Evolutionary conservation across 1,139 yeast species (phyloP).

Genomic region (Geotrichum klebahnii): DNA sequence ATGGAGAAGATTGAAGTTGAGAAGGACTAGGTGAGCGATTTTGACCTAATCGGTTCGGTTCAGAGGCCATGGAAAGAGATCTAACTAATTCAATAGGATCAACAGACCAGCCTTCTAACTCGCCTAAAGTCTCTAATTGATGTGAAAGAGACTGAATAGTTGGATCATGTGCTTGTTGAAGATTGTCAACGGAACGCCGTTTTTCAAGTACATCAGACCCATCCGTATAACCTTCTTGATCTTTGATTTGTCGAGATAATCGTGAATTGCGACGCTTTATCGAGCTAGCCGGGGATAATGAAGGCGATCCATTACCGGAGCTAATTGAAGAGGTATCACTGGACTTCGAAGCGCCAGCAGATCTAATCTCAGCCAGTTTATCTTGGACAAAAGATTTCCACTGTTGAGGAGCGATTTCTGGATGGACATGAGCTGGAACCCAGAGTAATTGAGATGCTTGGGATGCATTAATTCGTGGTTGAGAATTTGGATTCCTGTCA

Average conservation of each 20-base stretch:
- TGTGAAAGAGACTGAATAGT: slow-evolving; percentile 32
- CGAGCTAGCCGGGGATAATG: slow-evolving; percentile 7
- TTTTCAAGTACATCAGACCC: slow-evolving; percentile 41
- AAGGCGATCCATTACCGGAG: neutral
- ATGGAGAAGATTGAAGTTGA: neutral
- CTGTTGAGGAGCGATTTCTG: slow-evolving; percentile 88
- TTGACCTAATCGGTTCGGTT: neutral
- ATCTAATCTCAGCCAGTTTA: slow-evolving; percentile 68
- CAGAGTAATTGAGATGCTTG: slow-evolving; percentile 50
- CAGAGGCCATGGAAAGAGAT: slow-evolving; percentile 25
- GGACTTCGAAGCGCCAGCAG: slow-evolving; percentile 37
- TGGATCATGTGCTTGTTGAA: slow-evolving; percentile 27
- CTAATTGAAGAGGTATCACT: slow-evolving; percentile 5
- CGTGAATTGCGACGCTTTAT: slow-evolving; percentile 37
- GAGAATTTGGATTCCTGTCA: neutral
- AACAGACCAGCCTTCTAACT: slow-evolving; percentile 37
- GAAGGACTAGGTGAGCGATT: slow-evolving; percentile 19
- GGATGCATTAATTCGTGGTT: slow-evolving; percentile 26
- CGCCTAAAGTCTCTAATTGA: slow-evolving; percentile 35
- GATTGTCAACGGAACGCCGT: slow-evolving; percentile 28
- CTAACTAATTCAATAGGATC: slow-evolving; percentile 36
- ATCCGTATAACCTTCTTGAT: slow-evolving; percentile 39
- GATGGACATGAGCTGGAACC: slow-evolving; percentile 95
- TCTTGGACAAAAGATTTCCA: slow-evolving; percentile 77
- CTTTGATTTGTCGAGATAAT: slow-evolving; percentile 39